Conservation (phyloP, 2,329 filamentous ascomycete species). For the Diplocarpon rosae region DNA sequence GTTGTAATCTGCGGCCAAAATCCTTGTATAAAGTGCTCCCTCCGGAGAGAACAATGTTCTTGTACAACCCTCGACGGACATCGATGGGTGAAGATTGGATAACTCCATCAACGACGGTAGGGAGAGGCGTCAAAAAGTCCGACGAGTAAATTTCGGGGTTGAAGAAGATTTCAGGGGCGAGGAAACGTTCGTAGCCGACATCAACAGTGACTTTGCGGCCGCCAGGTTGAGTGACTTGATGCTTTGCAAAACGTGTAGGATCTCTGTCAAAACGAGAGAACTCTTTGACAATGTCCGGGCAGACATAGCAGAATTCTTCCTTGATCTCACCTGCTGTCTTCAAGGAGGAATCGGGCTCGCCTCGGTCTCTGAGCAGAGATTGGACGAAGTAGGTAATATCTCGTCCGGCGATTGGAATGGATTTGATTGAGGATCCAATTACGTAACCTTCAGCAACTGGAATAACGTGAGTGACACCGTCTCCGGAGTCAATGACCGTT, state of each 20-base stretch:
- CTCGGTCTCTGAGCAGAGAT: conserved; percentile 86
- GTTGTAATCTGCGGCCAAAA: conserved; percentile 89
- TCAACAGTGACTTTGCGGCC: conserved; percentile 79
- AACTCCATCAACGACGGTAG: conserved; percentile 87
- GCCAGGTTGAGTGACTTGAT: conserved; percentile 75
- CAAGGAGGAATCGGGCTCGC: conserved; percentile 90
- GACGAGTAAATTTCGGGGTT: conserved; percentile 99
- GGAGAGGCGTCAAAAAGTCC: conserved; percentile 92
- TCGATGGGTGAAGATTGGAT: conserved; percentile 98
- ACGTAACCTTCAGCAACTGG: conserved; percentile 98
- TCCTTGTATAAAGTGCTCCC: conserved; percentile 98
- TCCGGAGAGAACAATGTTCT: conserved; percentile 97
- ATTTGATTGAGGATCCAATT: conserved; percentile 98
- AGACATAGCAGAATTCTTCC: conserved; percentile 97
- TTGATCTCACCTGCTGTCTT: conserved; percentile 98
- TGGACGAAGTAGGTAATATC: conserved; percentile 99
- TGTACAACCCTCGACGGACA: conserved; percentile 92
- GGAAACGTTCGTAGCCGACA: conserved; percentile 94
- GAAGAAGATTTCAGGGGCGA: conserved; percentile 98
- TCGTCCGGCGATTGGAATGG: conserved; percentile 92
- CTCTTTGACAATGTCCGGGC: conserved; percentile 97
- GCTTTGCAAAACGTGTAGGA: conserved; percentile 80
- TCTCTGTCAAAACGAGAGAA: conserved; percentile 92
- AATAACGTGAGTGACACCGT: conserved; percentile 98
- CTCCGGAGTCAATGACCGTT: conserved; percentile 96